phyloP scores from a whole-genome alignment of 2,329 filamentous ascomycete genomes.

The Stagonosporopsis rhizophila region DNA sequence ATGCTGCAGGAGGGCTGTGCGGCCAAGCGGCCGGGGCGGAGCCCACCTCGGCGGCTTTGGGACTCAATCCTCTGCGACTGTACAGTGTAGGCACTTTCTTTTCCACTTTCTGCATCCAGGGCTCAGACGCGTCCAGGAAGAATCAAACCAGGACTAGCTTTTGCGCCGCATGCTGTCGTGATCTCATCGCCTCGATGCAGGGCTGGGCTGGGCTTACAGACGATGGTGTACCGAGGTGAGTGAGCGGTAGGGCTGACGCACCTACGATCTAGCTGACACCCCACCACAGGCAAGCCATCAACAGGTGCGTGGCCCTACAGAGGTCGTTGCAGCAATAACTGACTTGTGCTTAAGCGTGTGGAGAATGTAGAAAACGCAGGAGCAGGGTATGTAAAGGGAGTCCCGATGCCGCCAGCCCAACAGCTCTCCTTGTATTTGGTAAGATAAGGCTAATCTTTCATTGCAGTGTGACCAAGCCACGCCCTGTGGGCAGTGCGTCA shows the following conservation, averaged over 20 bases:
- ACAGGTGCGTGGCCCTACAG: slow-evolving; percentile 15
- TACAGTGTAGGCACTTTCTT: background rate
- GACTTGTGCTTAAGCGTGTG: slow-evolving; percentile 22
- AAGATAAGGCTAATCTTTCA: slow-evolving; percentile 6
- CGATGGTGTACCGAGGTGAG: slow-evolving; percentile 36
- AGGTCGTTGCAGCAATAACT: background rate
- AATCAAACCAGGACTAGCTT: background rate
- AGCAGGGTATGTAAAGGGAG: slow-evolving; percentile 29
- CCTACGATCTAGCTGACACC: slow-evolving; percentile 11
- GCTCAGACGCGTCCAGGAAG: background rate
- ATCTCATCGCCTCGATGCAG: slow-evolving; percentile 15
- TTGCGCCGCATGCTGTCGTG: slow-evolving; percentile 5
- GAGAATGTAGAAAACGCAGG: slow-evolving; percentile 41
- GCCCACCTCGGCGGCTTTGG: slow-evolving; percentile 1
- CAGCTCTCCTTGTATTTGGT: background rate
- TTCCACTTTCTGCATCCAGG: slow-evolving; percentile 1
- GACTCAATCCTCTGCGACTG: slow-evolving; percentile 3
- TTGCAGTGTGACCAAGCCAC: slow-evolving; percentile 36
- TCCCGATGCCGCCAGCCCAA: background rate
- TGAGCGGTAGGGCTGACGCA: slow-evolving; percentile 2
- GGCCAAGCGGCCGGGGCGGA: slow-evolving; percentile 14
- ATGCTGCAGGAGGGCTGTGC: slow-evolving; percentile 5
- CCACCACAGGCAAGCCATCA: slow-evolving; percentile 30
- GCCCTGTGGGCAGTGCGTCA: slow-evolving; percentile 39
- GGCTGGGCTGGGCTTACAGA: slow-evolving; percentile 11